Percentiles rank a stretch among this genome's conserved stretches.
Evolutionary conservation across 257 asterid species (phyloP).

Genomic region (Fraxinus cuspidata): DNA sequence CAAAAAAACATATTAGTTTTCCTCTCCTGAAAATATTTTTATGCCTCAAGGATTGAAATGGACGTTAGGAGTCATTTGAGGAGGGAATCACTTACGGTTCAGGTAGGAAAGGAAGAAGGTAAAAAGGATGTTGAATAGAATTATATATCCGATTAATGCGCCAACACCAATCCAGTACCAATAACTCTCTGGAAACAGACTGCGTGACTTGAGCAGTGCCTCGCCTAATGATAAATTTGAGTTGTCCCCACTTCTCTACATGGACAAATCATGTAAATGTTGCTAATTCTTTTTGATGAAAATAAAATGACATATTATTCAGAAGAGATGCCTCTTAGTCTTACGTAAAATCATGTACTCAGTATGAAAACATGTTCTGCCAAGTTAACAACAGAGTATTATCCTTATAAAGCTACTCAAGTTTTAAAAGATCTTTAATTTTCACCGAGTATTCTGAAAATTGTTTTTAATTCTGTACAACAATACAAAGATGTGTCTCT

Average conservation of each 20-base stretch:
- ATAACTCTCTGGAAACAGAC: conserved; percentile 75
- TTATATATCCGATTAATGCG: conserved; percentile 81
- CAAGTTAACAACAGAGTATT: neutral
- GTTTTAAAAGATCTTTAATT: neutral
- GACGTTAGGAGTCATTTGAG: conserved; percentile 21
- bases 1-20: conserved; percentile 15
- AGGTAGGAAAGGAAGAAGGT: conserved; percentile 74
- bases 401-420: neutral
- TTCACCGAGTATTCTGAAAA: neutral
- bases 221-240: conserved; percentile 65
- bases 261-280: conserved; percentile 27
- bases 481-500: neutral
- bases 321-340: neutral
- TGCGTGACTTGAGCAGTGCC: conserved; percentile 80
- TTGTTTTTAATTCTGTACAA: too few relatives aligned
- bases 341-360: neutral
- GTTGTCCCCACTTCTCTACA: conserved; percentile 63
- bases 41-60: conserved; percentile 13
- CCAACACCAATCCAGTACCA: conserved; percentile 99
- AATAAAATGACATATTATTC: neutral
- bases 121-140: conserved; percentile 77
- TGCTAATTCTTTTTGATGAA: conserved; percentile 21
- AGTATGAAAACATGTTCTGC: neutral
- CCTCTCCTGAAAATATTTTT: conserved; percentile 9
- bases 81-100: conserved; percentile 63